Evolutionary conservation across 257 asterid genomes (phyloP).

Genomic region (Euphrasia confusa): DNA sequence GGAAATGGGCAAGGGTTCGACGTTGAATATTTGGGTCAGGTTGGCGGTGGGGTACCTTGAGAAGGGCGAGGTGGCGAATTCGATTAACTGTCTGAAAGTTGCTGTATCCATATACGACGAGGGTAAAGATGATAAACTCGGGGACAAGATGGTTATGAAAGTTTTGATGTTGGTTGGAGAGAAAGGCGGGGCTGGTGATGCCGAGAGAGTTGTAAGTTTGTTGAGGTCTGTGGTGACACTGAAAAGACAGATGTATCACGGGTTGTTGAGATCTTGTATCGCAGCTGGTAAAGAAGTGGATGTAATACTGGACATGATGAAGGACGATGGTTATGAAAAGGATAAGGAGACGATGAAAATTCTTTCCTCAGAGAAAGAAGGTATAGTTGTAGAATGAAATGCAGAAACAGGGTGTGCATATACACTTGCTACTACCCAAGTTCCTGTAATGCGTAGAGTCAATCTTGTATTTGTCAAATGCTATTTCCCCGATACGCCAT

Average conservation of each 20-base stretch:
- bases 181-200: conserved; percentile 39
- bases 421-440: no score
- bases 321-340: conserved; percentile 39
- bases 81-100: conserved; percentile 41
- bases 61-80: conserved; percentile 40
- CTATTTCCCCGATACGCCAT: no score
- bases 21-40: conserved; percentile 49
- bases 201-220: conserved; percentile 27
- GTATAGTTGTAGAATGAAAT: no score
- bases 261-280: conserved; percentile 34
- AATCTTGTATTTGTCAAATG: no score
- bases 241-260: conserved; percentile 38
- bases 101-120: conserved; percentile 38
- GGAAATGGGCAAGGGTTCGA: conserved; percentile 34
- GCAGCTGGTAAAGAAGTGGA: conserved; percentile 36
- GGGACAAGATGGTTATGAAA: conserved; percentile 30
- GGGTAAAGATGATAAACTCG: conserved; percentile 33
- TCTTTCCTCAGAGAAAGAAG: conserved; percentile 10
- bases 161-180: conserved; percentile 36
- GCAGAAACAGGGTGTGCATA: no score
- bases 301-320: conserved; percentile 36
- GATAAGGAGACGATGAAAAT: conserved; percentile 48
- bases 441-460: no score
- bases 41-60: conserved; percentile 57
- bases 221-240: conserved; percentile 33